Percentiles rank a stretch among this genome's conserved stretches.
Evolutionary conservation across 2,329 filamentous ascomycete genomes (phyloP).

Genomic region (Arthrobotrys entomopaga): DNA sequence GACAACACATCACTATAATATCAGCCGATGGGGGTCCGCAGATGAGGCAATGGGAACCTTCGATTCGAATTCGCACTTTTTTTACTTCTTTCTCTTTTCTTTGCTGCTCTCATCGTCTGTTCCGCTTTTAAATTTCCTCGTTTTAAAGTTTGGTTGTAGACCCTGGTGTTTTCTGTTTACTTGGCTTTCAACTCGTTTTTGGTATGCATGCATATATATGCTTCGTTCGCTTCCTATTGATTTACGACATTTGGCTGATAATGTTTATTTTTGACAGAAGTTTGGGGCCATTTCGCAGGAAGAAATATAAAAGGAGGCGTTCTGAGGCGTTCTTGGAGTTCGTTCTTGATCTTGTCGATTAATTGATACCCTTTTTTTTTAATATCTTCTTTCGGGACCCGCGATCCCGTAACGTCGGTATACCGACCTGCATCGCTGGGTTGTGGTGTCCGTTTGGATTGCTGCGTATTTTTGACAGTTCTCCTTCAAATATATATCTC

Average conservation of each 20-base stretch:
- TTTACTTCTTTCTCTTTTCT: background rate
- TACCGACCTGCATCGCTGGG: no score
- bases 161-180: background rate
- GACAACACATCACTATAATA: slow-evolving; percentile 22
- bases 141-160: slow-evolving; percentile 3
- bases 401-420: no score
- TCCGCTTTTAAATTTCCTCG: background rate
- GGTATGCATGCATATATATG: background rate
- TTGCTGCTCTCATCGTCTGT: background rate
- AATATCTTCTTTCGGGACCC: no score
- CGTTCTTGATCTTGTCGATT: no score
- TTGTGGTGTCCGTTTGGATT: no score
- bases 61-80: slow-evolving; percentile 7
- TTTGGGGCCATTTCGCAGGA: no score
- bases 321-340: slow-evolving; percentile 9
- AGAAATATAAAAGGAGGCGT: background rate
- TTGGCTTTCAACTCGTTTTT: slow-evolving; percentile 1
- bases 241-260: background rate
- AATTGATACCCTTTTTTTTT: slow-evolving; percentile 11
- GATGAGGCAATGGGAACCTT: slow-evolving; percentile 36
- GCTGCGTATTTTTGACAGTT: no score
- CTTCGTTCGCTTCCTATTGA: background rate
- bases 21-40: slow-evolving; percentile 9
- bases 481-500: no score
- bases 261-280: no score